phyloP scores from a whole-genome alignment of 495 filamentous ascomycete species.

The Daldinia childiae region DNA sequence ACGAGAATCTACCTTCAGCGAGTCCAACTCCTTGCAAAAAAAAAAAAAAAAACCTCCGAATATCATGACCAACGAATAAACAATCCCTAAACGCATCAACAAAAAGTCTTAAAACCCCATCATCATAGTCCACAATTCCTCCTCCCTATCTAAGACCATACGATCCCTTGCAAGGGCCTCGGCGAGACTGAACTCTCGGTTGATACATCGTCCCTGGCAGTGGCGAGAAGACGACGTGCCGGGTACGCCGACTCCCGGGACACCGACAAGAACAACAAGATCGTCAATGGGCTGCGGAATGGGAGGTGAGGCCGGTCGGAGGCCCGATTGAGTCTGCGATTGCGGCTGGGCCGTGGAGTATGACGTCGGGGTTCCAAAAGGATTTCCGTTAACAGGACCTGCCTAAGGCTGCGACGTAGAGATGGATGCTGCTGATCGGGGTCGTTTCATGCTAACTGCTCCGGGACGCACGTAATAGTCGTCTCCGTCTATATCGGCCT shows the following conservation, averaged over 20 bases:
- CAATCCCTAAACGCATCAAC: not conserved
- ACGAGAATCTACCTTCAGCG: not conserved
- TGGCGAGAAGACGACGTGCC: not conserved
- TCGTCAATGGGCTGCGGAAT: slow-evolving; percentile 1
- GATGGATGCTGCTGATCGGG: slow-evolving; percentile 18
- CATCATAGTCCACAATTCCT: slow-evolving; percentile 28
- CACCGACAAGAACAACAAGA: slow-evolving; percentile 13
- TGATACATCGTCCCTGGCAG: not conserved
- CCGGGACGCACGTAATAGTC: not conserved
- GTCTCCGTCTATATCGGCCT: not conserved
- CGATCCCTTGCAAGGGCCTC: slow-evolving; percentile 2
- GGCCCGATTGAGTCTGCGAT: not conserved
- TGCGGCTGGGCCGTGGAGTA: not conserved
- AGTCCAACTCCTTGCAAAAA: not conserved
- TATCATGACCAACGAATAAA: not conserved
- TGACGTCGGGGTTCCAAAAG: not conserved
- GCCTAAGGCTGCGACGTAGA: slow-evolving; percentile 39
- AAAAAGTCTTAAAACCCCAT: slow-evolving; percentile 10
- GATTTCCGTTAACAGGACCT: slow-evolving; percentile 6
- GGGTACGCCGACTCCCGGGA: not conserved
- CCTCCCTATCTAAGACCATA: slow-evolving; percentile 12
- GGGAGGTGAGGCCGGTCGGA: not conserved
- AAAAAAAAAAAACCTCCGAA: too few species aligned
- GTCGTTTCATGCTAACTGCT: not conserved
- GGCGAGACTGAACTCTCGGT: not conserved